Evolutionary conservation across 2,329 filamentous ascomycete species (phyloP).

Genomic region (Xylaria sp.): DNA sequence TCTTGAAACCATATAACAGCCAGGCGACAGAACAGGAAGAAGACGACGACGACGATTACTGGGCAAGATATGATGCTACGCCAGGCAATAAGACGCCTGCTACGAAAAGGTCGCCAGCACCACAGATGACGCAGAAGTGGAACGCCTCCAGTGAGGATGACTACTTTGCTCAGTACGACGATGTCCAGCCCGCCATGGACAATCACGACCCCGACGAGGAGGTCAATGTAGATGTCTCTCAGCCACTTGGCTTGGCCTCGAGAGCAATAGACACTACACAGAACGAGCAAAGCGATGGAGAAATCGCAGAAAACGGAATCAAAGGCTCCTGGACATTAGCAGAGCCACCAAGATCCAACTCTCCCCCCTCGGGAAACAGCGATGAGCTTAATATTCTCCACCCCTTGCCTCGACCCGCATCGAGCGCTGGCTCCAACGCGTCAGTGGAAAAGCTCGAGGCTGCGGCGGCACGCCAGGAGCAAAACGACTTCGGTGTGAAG

Average conservation of each 20-base stretch:
- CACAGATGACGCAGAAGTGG: conserved; percentile 51
- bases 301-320: conserved; percentile 50
- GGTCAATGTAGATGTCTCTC: conserved; percentile 50
- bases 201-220: conserved; percentile 82
- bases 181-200: conserved; percentile 83
- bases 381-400: conserved; percentile 56
- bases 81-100: conserved; percentile 71
- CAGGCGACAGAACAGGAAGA: conserved; percentile 45
- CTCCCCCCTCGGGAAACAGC: conserved; percentile 49
- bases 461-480: conserved; percentile 65
- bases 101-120: conserved; percentile 70
- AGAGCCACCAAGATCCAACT: conserved; percentile 55
- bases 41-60: conserved; percentile 82
- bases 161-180: conserved; percentile 81
- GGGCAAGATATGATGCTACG: conserved; percentile 80
- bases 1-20: conserved; percentile 23
- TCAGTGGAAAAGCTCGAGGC: conserved; percentile 72
- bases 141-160: conserved; percentile 67
- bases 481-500: conserved; percentile 77
- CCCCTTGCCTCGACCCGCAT: conserved; percentile 67
- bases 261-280: conserved; percentile 40
- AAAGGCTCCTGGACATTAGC: conserved; percentile 57
- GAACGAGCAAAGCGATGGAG: conserved; percentile 41
- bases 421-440: conserved; percentile 66
- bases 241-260: conserved; percentile 50